A percentile compares a stretch with the other conserved stretches of the same genome.
phyloP scores from a whole-genome alignment of 2,329 filamentous ascomycete species.

The Neoarthrinium moseri region DNA sequence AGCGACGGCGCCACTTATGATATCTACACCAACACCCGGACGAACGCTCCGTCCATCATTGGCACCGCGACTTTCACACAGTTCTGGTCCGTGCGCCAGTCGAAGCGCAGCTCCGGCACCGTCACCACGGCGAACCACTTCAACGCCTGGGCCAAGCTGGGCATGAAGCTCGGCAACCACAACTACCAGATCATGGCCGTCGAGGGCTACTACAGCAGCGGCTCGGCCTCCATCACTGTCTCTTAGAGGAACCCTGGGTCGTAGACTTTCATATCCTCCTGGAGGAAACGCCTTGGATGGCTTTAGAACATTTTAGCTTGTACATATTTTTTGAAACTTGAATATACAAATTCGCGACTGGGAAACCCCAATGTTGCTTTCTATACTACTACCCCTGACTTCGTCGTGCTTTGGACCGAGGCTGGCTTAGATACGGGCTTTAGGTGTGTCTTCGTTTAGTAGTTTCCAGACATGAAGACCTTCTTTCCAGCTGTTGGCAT shows the following conservation, averaged over 20 bases:
- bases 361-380: too few species aligned
- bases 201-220: slow-evolving; percentile 40
- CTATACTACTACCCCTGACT: too few species aligned
- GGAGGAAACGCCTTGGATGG: not conserved
- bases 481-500: slow-evolving; percentile 11
- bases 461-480: slow-evolving; percentile 11
- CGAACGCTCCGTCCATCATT: slow-evolving; percentile 42
- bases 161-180: slow-evolving; percentile 25
- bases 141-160: slow-evolving; percentile 25
- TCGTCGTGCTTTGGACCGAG: not conserved
- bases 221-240: slow-evolving; percentile 33
- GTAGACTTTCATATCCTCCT: too few species aligned
- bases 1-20: slow-evolving; percentile 34
- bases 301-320: not conserved
- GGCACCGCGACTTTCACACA: slow-evolving; percentile 49
- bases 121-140: slow-evolving; percentile 30
- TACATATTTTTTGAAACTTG: not conserved
- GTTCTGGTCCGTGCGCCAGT: slow-evolving; percentile 47
- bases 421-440: not conserved
- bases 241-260: not conserved
- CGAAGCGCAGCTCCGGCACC: slow-evolving; percentile 37
- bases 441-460: not conserved
- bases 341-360: not conserved
- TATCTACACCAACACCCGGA: slow-evolving; percentile 30
- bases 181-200: slow-evolving; percentile 32